phyloP scores from a whole-genome alignment of 345 rosid genomes.

The Trapa incisa region DNA sequence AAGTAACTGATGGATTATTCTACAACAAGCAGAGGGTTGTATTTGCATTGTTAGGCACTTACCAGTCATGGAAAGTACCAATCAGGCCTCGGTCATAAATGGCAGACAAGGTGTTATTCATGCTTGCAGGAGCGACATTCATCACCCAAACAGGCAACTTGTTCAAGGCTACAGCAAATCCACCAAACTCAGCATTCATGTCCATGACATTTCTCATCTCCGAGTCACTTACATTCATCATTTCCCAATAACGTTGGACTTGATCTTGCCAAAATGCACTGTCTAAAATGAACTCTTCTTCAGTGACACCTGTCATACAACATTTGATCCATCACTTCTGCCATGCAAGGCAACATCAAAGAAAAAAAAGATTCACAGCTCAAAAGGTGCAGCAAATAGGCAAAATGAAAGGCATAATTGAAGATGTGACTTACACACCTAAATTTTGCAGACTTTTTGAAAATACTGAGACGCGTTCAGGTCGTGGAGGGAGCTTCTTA shows the following conservation, averaged over 20 bases:
- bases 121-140: slow-evolving; percentile 69
- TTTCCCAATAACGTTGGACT: slow-evolving; percentile 49
- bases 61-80: slow-evolving; percentile 93
- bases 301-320: slow-evolving; percentile 40
- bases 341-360: neutral
- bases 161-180: slow-evolving; percentile 60
- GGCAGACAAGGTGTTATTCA: slow-evolving; percentile 60
- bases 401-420: neutral
- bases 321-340: slow-evolving; percentile 3
- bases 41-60: slow-evolving; percentile 13
- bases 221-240: slow-evolving; percentile 40
- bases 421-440: slow-evolving; percentile 29
- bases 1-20: neutral
- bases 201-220: slow-evolving; percentile 78
- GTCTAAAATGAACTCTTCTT: slow-evolving; percentile 49
- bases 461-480: slow-evolving; percentile 53
- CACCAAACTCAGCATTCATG: slow-evolving; percentile 77
- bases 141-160: slow-evolving; percentile 76
- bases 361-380: neutral
- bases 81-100: slow-evolving; percentile 62
- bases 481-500: slow-evolving; percentile 47
- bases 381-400: neutral
- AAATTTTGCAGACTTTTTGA: slow-evolving; percentile 38
- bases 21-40: neutral
- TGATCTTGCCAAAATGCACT: slow-evolving; percentile 65